These are phyloP conservation scores for Solanum chiquidenum DNA, from an alignment of 257 asterid genomes.

Conservation along the genomic window DNA sequence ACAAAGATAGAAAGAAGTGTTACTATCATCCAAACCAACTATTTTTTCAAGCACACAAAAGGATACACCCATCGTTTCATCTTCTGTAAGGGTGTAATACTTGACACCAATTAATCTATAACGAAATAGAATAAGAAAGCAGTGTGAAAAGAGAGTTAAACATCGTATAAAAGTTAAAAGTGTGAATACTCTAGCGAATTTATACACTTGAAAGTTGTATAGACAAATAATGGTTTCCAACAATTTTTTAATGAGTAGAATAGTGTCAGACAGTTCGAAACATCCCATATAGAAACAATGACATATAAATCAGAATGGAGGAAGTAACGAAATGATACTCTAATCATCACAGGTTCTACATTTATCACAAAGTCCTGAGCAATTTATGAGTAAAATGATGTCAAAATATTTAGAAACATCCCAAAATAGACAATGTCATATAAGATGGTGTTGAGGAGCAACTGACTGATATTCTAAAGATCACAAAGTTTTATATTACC, in stretches of 20 bases:
- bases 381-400: neutral
- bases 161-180: neutral
- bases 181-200: neutral
- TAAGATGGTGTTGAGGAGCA: neutral
- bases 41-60: neutral
- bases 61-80: neutral
- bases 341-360: neutral
- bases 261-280: neutral
- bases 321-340: neutral
- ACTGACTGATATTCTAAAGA: neutral
- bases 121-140: neutral
- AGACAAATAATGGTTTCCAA: neutral
- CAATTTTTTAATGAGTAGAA: neutral
- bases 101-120: neutral
- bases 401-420: neutral
- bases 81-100: neutral
- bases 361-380: neutral
- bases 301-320: neutral
- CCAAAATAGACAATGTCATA: neutral
- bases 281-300: neutral
- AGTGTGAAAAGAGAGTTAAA: neutral
- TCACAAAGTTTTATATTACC: neutral
- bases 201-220: neutral
- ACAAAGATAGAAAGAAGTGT: neutral
- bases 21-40: neutral